Base-by-base conservation (phyloP, 495 filamentous ascomycete genomes). In the Rostrohypoxylon terebratum region DNA sequence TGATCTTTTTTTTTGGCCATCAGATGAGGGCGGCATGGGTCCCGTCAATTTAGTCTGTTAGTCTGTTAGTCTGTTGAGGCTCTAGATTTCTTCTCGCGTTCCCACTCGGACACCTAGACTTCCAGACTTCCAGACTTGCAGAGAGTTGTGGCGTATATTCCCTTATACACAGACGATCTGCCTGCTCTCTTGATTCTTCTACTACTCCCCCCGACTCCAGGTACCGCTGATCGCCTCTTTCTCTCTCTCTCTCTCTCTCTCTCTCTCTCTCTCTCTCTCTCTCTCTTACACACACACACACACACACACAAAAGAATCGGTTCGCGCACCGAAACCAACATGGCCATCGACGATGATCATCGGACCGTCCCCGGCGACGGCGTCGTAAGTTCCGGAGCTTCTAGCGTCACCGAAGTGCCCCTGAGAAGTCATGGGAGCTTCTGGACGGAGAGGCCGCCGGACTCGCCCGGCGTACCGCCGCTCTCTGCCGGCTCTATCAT, bases 371-470 rank as follows among this genome's bases (percentile, higher is more conserved):
- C 48, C 20, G 20, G 21, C 23, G 55, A 70, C 18, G 54, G 54
- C 28, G 14, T 47, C 4, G 28, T 31, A 8, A 47, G 48, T 25
- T 66, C 71, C 31, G 66, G 36, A n/a, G 20, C 61, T 14, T 73
- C 71, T 33, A 69, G 71, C 44, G 54, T 59, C 50, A 69, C 66
- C 16, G 57, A 51, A 10, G 38, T 34, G 0, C 62, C 57, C 23
- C 3, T 61, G 1, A 50, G 47, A 5, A 73, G 25, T 34, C 66
- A 51, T n/a, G 50, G 53, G 34, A 63, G 51, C 20, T 38, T 50
- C 16, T 44, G 20, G 1, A 48, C 42, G 40, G 66, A 73, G 1
- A 16, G 59, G n/a, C 2, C 42, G 2, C 33, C 21, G 11, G 40
- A 42, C 4, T 50, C 36, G 40, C 48, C 63, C 20, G 63, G 44